phyloP scores from a whole-genome alignment of 2,329 filamentous ascomycete species.

The Thelonectria olida region DNA sequence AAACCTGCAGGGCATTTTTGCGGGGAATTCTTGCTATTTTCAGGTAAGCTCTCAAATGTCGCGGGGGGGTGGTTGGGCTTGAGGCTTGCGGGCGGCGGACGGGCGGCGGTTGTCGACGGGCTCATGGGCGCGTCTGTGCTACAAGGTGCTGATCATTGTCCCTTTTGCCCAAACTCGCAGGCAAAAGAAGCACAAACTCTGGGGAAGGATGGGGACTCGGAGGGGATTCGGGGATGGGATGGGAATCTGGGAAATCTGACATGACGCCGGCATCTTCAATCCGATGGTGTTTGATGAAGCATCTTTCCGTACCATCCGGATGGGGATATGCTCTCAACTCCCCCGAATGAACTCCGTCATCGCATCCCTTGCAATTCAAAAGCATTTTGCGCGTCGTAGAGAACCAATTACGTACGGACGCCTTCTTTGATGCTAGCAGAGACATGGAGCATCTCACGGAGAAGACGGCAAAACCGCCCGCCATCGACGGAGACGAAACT shows the following conservation, averaged over 20 bases:
- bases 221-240: neutral
- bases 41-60: conserved; percentile 23
- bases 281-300: neutral
- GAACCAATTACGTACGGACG: conserved; percentile 4
- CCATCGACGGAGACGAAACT: neutral
- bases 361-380: neutral
- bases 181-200: neutral
- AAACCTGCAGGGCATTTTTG: conserved; percentile 18
- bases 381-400: neutral
- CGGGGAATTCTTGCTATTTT: conserved; percentile 32
- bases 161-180: neutral
- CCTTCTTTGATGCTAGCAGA: neutral
- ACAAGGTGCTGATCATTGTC: conserved; percentile 7
- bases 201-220: neutral
- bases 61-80: conserved; percentile 23
- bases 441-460: neutral
- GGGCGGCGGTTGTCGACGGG: conserved; percentile 32
- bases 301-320: conserved; percentile 4
- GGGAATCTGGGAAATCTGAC: too few relatives aligned
- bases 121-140: conserved; percentile 22
- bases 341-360: neutral
- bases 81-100: conserved; percentile 25
- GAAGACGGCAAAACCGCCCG: neutral
- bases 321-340: neutral
- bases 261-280: too few relatives aligned